Percentiles rank a stretch among this genome's conserved stretches.
Conservation (phyloP, 2,329 filamentous ascomycete genomes). For the Alternaria triticina region DNA sequence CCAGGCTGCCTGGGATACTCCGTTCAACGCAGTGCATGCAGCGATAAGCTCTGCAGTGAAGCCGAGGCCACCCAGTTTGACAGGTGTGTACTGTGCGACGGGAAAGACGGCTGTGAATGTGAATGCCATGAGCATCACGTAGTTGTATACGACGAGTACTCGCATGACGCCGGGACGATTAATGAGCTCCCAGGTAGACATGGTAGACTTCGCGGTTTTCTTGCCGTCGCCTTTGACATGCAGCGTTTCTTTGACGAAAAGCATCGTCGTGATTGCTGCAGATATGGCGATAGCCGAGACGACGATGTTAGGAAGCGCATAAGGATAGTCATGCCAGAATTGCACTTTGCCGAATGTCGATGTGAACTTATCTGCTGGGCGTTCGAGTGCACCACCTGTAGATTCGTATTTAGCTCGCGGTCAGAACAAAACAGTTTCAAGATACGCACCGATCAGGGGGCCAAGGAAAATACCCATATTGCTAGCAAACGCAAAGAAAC, state of each 20-base stretch:
- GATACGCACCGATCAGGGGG: conserved; percentile 61
- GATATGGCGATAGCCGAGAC: conserved; percentile 62
- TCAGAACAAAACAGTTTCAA: background rate
- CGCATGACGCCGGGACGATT: conserved; percentile 68
- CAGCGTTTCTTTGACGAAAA: conserved; percentile 67
- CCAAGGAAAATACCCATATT: conserved; percentile 79
- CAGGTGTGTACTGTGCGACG: conserved; percentile 70
- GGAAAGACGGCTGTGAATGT: conserved; percentile 74
- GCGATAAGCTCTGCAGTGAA: conserved; percentile 70
- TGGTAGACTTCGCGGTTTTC: conserved; percentile 32
- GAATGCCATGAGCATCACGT: conserved; percentile 72
- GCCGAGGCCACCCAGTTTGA: conserved; percentile 68
- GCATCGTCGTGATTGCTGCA: conserved; percentile 57
- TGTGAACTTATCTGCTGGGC: conserved; percentile 70
- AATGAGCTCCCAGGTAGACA: conserved; percentile 63
- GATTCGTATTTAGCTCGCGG: background rate
- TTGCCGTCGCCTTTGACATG: conserved; percentile 33
- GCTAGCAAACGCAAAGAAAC: conserved; percentile 76
- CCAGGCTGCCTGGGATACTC: conserved; percentile 73
- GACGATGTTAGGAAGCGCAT: conserved; percentile 68
- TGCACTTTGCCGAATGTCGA: conserved; percentile 59
- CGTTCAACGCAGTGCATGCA: conserved; percentile 68
- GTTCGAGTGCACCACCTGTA: conserved; percentile 69
- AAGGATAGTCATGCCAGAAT: conserved; percentile 71
- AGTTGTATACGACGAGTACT: conserved; percentile 70